Evolutionary conservation across 805 yeast species (phyloP), one percentile per base, ranked within the genome.

Genomic region (Ogataea glucozyma): DNA sequence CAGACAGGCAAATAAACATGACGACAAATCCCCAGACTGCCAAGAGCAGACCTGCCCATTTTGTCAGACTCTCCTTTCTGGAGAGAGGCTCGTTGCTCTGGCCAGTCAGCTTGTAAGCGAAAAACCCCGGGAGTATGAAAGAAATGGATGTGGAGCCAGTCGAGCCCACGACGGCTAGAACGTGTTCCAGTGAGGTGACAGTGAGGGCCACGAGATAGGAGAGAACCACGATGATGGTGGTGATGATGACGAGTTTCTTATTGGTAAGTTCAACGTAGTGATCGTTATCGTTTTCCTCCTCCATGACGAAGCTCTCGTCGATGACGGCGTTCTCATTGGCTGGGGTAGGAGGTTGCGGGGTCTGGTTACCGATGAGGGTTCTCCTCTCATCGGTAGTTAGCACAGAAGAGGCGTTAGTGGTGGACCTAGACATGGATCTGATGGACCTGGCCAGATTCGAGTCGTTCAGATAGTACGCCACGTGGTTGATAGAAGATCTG

Each of bases 81-180:
- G 46, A 21, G 8, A 45, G 31, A 8, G 42, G 34, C 9, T 26
- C 39, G 13, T 46, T 19, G 14, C 70, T 74, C 4, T 76, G 65
- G n/a, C 79, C 83, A 41, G 86, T 75, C 46, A 89, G 70, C 53
- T 76, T 81, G 65, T 76, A 88, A 3, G 91, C 95, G 59, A 89
- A 88, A 17, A 88, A 67, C 0, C 97, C 97, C 0, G 97, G 97
- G 35, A 89, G 71, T 21, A 88, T 88, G 59, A 89, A 89, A 10
- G 96, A 88, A 39, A 90, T 88, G 4, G 95, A 79, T 0, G 97
- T 89, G 1, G 96, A 87, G 0, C 97, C 97, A 0, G 96, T 88
- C 1, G 96, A 86, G 2, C 97, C 97, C 4, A 89, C 96, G 50
- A 89, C 70, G 1, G 96, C 89, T 52, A 89, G 68, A 11, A 90